Percentiles rank a stretch among this genome's conserved stretches.
Evolutionary conservation across 1,284 basidiomycete genomes (phyloP).

Genomic region (Rhodotorula sp.): DNA sequence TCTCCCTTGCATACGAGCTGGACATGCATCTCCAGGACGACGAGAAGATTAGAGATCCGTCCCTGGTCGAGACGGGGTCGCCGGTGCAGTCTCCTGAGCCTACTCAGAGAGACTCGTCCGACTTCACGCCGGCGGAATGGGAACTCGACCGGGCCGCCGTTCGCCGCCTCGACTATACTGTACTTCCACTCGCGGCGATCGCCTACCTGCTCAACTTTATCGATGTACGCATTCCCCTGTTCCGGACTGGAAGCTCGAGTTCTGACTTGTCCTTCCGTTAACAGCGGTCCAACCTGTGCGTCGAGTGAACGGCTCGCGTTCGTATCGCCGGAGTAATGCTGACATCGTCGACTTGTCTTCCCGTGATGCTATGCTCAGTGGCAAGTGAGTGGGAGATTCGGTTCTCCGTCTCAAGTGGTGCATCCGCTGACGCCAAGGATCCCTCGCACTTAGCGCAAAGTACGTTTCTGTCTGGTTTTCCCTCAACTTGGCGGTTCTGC

Average conservation of each 20-base stretch:
- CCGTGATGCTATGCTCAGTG: too few relatives aligned
- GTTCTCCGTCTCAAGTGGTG: too few relatives aligned
- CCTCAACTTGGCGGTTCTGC: too few relatives aligned
- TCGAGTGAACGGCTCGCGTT: too few relatives aligned
- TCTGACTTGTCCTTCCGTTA: background rate
- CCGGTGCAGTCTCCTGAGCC: too few relatives aligned
- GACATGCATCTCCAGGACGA: background rate
- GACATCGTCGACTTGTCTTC: too few relatives aligned
- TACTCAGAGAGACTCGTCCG: conserved; percentile 2
- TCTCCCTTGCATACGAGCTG: background rate
- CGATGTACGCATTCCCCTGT: background rate
- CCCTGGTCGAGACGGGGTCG: background rate
- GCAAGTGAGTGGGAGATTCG: too few relatives aligned
- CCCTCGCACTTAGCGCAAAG: too few relatives aligned
- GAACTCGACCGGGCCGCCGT: conserved; percentile 23
- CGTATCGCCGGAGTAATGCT: too few relatives aligned
- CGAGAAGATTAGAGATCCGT: background rate
- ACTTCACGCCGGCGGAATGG: conserved; percentile 6
- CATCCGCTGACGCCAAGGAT: too few relatives aligned
- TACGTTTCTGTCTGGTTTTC: too few relatives aligned
- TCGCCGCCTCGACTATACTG: conserved; percentile 22
- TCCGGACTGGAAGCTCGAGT: background rate
- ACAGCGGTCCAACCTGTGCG: background rate
- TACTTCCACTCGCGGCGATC: conserved; percentile 25
- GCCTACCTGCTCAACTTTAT: conserved; percentile 26